Evolutionary conservation across 805 yeast species (phyloP).

Genomic region (Maudiozyma barnettii): DNA sequence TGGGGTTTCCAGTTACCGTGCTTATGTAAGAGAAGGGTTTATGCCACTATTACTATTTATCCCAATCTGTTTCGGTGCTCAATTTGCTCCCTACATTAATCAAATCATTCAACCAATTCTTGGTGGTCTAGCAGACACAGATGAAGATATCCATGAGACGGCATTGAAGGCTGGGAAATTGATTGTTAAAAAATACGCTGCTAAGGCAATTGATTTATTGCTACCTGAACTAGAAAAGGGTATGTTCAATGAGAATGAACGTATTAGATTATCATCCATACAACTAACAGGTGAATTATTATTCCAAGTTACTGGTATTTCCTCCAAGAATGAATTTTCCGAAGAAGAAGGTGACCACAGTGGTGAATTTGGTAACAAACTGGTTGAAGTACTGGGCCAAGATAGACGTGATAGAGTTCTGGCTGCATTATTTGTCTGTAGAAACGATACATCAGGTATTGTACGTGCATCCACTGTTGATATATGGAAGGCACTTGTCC

Average conservation of each 20-base stretch:
- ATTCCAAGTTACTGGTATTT: slow-evolving; percentile 87
- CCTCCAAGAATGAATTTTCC: slow-evolving; percentile 60
- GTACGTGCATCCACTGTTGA: slow-evolving; percentile 88
- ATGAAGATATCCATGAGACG: slow-evolving; percentile 79
- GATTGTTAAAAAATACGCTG: slow-evolving; percentile 83
- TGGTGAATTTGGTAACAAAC: slow-evolving; percentile 49
- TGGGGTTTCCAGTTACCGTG: slow-evolving; percentile 56
- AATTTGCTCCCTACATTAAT: slow-evolving; percentile 80
- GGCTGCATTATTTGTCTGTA: slow-evolving; percentile 82
- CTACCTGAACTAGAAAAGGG: slow-evolving; percentile 93
- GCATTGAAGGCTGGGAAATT: slow-evolving; percentile 89
- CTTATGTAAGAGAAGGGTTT: slow-evolving; percentile 80
- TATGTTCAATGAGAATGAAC: slow-evolving; percentile 65
- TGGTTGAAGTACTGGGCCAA: slow-evolving; percentile 71
- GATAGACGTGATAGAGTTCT: slow-evolving; percentile 83
- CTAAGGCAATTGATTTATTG: slow-evolving; percentile 82
- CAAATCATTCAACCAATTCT: slow-evolving; percentile 86
- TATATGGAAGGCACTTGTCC: slow-evolving; percentile 93
- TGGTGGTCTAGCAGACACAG: slow-evolving; percentile 81
- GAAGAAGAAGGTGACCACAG: slow-evolving; percentile 37
- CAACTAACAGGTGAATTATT: slow-evolving; percentile 91
- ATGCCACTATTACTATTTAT: slow-evolving; percentile 81
- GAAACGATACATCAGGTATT: slow-evolving; percentile 79
- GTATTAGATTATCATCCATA: slow-evolving; percentile 88
- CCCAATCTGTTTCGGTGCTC: slow-evolving; percentile 90